phyloP scores from a whole-genome alignment of 1,284 basidiomycete genomes.

The Apiotrichum montevideense region DNA sequence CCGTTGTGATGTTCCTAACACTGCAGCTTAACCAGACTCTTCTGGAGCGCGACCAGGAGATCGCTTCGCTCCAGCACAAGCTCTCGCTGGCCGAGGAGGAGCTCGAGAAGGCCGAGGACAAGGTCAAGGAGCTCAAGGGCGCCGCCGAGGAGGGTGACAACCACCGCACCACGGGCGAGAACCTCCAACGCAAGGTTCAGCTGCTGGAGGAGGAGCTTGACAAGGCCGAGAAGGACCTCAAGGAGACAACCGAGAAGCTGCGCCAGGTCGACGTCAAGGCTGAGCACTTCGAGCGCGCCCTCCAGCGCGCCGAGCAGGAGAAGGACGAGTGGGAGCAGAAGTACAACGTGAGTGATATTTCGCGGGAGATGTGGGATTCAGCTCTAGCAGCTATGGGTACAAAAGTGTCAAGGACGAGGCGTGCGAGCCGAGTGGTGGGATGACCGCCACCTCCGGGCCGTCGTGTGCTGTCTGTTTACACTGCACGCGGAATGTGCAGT shows the following conservation, averaged over 20 bases:
- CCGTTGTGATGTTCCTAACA: neutral
- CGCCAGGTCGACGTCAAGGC: slow-evolving; percentile 98
- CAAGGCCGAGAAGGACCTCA: slow-evolving; percentile 89
- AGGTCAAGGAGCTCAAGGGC: slow-evolving; percentile 65
- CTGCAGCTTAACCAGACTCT: slow-evolving; percentile 51
- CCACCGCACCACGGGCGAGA: slow-evolving; percentile 69
- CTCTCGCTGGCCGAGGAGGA: slow-evolving; percentile 64
- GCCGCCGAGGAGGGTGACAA: slow-evolving; percentile 66
- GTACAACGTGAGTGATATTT: slow-evolving; percentile 46
- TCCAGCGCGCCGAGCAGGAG: slow-evolving; percentile 81
- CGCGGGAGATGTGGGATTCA: no score
- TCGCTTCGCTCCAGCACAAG: slow-evolving; percentile 74
- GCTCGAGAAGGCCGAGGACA: slow-evolving; percentile 69
- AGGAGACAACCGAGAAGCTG: slow-evolving; percentile 96
- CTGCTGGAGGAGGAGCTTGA: slow-evolving; percentile 95
- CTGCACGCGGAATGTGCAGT: no score
- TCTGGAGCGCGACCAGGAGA: slow-evolving; percentile 82
- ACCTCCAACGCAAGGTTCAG: slow-evolving; percentile 75
- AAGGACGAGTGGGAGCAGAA: slow-evolving; percentile 92
- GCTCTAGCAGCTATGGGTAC: no score
- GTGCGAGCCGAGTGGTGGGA: no score
- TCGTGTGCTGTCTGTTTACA: no score
- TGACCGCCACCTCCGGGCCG: no score
- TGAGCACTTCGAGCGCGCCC: slow-evolving; percentile 94
- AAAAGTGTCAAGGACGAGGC: no score